Evolutionary conservation across 768 basidiomycete genomes (phyloP).

Genomic region (Sporobolomyces phaffii): DNA sequence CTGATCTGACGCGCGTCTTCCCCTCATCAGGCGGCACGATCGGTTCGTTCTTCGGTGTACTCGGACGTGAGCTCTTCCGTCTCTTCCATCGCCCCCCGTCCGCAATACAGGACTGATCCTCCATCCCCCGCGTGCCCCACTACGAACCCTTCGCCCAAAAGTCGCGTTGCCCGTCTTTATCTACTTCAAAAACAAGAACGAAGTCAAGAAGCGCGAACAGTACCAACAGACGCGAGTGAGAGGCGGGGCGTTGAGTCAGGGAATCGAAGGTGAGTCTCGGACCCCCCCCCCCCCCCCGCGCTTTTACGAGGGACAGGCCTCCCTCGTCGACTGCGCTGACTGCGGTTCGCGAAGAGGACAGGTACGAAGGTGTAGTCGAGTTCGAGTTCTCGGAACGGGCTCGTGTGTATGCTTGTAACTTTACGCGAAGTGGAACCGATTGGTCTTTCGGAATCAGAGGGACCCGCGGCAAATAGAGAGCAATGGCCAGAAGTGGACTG

Average conservation of each 20-base stretch:
- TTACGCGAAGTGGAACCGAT: too few relatives aligned
- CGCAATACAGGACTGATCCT: not conserved
- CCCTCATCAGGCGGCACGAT: slow-evolving; percentile 19
- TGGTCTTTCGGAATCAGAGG: too few relatives aligned
- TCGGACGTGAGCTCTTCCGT: slow-evolving; percentile 26
- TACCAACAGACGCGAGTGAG: slow-evolving; percentile 16
- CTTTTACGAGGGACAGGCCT: too few relatives aligned
- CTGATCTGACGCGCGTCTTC: not conserved
- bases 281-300: too few relatives aligned
- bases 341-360: too few relatives aligned
- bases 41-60: slow-evolving; percentile 14
- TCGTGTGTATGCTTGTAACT: too few relatives aligned
- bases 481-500: too few relatives aligned
- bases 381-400: too few relatives aligned
- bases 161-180: slow-evolving; percentile 27
- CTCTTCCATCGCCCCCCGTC: not conserved
- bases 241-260: slow-evolving; percentile 20
- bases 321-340: too few relatives aligned
- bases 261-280: slow-evolving; percentile 5
- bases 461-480: too few relatives aligned
- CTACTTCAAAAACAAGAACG: slow-evolving; percentile 29
- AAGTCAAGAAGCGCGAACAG: slow-evolving; percentile 15
- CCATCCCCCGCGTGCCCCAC: not conserved
- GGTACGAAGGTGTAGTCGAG: too few relatives aligned
- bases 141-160: not conserved